phyloP scores from a whole-genome alignment of 139 green algal species.

The Picochlorum sp. region DNA sequence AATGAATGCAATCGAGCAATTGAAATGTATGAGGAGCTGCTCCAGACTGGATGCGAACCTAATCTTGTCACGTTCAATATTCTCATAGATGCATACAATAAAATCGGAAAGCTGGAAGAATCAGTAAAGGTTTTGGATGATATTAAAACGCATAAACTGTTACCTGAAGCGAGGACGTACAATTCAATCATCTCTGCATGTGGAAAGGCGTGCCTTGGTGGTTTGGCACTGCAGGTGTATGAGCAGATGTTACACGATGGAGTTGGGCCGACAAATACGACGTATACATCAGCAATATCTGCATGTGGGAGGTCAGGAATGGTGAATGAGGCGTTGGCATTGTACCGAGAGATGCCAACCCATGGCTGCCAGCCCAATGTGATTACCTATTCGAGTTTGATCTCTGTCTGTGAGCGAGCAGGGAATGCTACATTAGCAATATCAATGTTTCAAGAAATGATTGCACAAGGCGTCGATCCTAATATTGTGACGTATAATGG shows the following conservation, averaged over 20 bases:
- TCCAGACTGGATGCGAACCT: conserved; percentile 21
- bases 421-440: conserved; percentile 19
- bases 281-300: conserved; percentile 70
- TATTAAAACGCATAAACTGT: conserved; percentile 31
- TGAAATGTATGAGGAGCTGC: conserved; percentile 28
- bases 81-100: conserved; percentile 67
- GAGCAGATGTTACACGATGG: conserved; percentile 46
- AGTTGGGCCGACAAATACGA: conserved; percentile 58
- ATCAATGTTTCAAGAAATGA: conserved; percentile 30
- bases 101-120: conserved; percentile 60
- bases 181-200: conserved; percentile 71
- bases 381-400: conserved; percentile 81
- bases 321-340: conserved; percentile 41
- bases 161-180: conserved; percentile 69
- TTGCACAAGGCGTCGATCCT: conserved; percentile 10
- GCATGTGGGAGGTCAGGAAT: conserved; percentile 53
- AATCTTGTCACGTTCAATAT: conserved; percentile 69
- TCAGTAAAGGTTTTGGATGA: conserved; percentile 29
- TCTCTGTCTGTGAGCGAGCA: conserved; percentile 56
- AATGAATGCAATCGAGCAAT: conserved; percentile 9
- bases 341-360: conserved; percentile 65
- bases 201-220: conserved; percentile 60
- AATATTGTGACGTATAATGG: conserved; percentile 37
- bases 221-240: conserved; percentile 36
- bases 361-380: conserved; percentile 55